phyloP scores from a whole-genome alignment of 2,329 filamentous ascomycete genomes.

The Pseudocercospora pini-densiflorae region DNA sequence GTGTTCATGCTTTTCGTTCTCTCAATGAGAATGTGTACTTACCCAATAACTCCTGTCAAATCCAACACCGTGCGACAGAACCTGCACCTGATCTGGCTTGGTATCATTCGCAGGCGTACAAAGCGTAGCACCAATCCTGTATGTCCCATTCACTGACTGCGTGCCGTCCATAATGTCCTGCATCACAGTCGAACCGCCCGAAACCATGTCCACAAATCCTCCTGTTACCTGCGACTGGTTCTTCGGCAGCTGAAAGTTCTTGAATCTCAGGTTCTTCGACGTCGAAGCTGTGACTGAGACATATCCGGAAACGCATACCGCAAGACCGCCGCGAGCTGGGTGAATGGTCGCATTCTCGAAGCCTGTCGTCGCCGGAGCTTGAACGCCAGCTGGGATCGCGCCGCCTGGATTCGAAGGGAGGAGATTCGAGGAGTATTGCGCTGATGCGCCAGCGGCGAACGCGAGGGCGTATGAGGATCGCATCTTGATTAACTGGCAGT shows the following conservation, averaged over 20 bases:
- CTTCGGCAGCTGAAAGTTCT: constrained; percentile 31
- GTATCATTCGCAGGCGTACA: constrained; percentile 23
- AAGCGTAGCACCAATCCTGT: constrained; percentile 20
- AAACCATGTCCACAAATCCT: constrained; percentile 25
- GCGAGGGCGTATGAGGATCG: constrained; percentile 12
- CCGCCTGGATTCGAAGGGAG: constrained; percentile 26
- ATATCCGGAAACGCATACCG: constrained; percentile 36
- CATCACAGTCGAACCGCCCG: constrained; percentile 13
- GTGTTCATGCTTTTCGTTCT: neutral
- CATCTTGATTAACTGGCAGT: neutral
- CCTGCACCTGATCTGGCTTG: constrained; percentile 33
- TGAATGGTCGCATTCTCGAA: constrained; percentile 27
- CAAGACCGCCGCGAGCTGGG: constrained; percentile 34
- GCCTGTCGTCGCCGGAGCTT: constrained; percentile 19
- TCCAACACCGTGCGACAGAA: constrained; percentile 48
- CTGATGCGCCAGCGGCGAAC: constrained; percentile 15
- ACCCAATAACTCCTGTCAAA: constrained; percentile 42
- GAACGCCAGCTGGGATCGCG: constrained; percentile 21
- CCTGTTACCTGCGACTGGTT: constrained; percentile 38
- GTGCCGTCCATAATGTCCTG: constrained; percentile 18
- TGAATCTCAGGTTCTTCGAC: constrained; percentile 34
- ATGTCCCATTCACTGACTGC: constrained; percentile 23
- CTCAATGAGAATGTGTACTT: neutral
- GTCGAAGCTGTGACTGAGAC: constrained; percentile 34
- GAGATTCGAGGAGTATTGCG: constrained; percentile 19